Percentiles rank a stretch among this genome's conserved stretches.
Conservation (phyloP, 176 grass and related monocot species). For the Eremochloa ophiuroides region DNA sequence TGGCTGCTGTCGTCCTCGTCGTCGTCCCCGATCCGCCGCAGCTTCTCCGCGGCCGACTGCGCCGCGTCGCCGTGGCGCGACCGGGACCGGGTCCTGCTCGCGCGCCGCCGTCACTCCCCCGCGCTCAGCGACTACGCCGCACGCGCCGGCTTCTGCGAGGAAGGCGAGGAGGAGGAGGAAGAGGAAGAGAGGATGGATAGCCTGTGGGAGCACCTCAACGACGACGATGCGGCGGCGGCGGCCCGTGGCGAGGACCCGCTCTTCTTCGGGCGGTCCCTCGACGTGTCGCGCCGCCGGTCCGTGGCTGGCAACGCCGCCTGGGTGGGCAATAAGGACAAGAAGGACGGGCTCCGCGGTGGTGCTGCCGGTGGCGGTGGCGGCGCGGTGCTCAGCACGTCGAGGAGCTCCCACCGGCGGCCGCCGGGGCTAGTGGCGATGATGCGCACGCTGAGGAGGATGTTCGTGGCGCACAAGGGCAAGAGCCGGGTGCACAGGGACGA, state of each 20-base stretch:
- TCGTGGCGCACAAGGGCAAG: slow-evolving; percentile 41
- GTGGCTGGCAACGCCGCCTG: not conserved
- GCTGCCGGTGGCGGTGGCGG: not conserved
- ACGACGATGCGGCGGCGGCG: slow-evolving; percentile 14
- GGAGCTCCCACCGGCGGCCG: slow-evolving; percentile 29
- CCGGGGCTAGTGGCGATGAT: slow-evolving; percentile 47
- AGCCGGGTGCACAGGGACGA: slow-evolving; percentile 35
- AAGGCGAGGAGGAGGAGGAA: not conserved
- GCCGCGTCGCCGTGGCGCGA: slow-evolving; percentile 39
- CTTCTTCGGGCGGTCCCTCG: slow-evolving; percentile 4
- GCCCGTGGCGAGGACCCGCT: not conserved
- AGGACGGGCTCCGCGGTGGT: not conserved
- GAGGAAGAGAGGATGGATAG: slow-evolving; percentile 60
- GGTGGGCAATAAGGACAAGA: not conserved
- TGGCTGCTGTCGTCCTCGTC: not conserved
- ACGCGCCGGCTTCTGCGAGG: not conserved
- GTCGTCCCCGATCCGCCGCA: slow-evolving; percentile 51
- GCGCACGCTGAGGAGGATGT: slow-evolving; percentile 32
- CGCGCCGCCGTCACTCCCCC: slow-evolving; percentile 27
- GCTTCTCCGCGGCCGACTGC: slow-evolving; percentile 55
- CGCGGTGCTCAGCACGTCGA: slow-evolving; percentile 10
- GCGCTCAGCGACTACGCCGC: slow-evolving; percentile 36
- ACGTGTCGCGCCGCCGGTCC: slow-evolving; percentile 27
- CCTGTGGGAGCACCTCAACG: slow-evolving; percentile 59
- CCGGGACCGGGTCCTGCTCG: not conserved